Percentiles rank a stretch among this genome's conserved stretches.
Evolutionary conservation across 2,329 filamentous ascomycete genomes (phyloP).

Genomic region (Teratosphaeriaceae sp.): DNA sequence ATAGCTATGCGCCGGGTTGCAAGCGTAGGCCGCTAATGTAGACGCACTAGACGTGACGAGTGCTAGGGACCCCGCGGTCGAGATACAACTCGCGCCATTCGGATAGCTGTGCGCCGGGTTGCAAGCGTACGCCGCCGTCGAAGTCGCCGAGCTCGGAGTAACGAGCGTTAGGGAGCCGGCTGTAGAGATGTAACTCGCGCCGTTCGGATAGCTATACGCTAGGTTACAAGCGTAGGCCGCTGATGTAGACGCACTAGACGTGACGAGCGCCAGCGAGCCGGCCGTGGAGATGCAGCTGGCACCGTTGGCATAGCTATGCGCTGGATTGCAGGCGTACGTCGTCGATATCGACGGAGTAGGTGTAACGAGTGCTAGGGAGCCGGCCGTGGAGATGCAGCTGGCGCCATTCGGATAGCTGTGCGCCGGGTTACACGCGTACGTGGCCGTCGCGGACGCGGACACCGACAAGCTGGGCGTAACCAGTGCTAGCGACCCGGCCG

Average conservation of each 20-base stretch:
- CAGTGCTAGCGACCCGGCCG: slow-evolving; percentile 12
- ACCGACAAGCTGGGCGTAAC: slow-evolving; percentile 10
- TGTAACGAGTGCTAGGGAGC: slow-evolving; percentile 14
- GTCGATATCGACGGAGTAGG: slow-evolving; percentile 4
- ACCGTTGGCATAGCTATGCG: slow-evolving; percentile 14
- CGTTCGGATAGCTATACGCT: slow-evolving; percentile 13
- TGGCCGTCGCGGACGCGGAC: too few relatives aligned
- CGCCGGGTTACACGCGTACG: slow-evolving; percentile 19
- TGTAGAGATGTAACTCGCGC: slow-evolving; percentile 11
- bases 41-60: too few relatives aligned
- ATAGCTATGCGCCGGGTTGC: slow-evolving; percentile 14
- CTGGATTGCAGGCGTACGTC: slow-evolving; percentile 14
- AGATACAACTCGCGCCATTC: too few relatives aligned
- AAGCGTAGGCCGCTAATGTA: too few relatives aligned
- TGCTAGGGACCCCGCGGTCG: too few relatives aligned
- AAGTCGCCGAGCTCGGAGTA: slow-evolving; percentile 4
- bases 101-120: too few relatives aligned
- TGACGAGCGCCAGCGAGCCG: slow-evolving; percentile 14
- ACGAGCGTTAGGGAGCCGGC: neutral
- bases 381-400: slow-evolving; percentile 14
- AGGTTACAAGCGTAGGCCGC: slow-evolving; percentile 12
- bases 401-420: slow-evolving; percentile 17
- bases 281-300: slow-evolving; percentile 11
- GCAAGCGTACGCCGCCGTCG: slow-evolving; percentile 9
- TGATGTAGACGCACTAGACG: slow-evolving; percentile 4